A percentile compares a stretch with the other conserved stretches of the same genome.
Evolutionary conservation across 164 flowering plant genomes (phyloP).

Genomic region (grape (Vitis vinifera)): DNA sequence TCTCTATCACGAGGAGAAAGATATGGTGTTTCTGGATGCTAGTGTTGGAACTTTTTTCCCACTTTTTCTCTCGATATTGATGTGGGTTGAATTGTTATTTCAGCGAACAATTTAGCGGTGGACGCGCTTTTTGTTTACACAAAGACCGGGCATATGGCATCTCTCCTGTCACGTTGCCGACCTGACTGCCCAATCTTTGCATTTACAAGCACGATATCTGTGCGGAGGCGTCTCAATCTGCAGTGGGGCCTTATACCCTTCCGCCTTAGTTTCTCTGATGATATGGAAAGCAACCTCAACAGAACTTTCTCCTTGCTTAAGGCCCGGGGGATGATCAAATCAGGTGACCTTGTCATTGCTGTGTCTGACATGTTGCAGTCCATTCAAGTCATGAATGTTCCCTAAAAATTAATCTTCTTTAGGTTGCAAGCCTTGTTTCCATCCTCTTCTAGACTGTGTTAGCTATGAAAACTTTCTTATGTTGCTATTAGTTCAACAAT

Average conservation of each 20-base stretch:
- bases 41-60: neutral
- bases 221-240: slow-evolving; percentile 83
- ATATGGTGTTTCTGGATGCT: neutral
- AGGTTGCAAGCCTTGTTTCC: neutral
- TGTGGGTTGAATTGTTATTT: slow-evolving; percentile 11
- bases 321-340: slow-evolving; percentile 87
- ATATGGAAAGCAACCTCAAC: slow-evolving; percentile 94
- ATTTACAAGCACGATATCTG: slow-evolving; percentile 71
- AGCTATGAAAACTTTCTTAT: neutral
- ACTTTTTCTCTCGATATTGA: neutral
- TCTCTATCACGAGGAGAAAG: neutral
- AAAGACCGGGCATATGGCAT: slow-evolving; percentile 90
- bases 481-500: neutral
- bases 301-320: slow-evolving; percentile 84
- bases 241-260: slow-evolving; percentile 97
- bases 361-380: slow-evolving; percentile 97
- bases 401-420: slow-evolving; percentile 29
- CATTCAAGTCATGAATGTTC: slow-evolving; percentile 95
- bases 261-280: slow-evolving; percentile 82
- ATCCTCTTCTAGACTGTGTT: neutral
- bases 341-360: slow-evolving; percentile 92
- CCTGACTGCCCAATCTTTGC: slow-evolving; percentile 99
- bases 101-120: slow-evolving; percentile 90
- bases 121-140: slow-evolving; percentile 95
- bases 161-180: slow-evolving; percentile 89